Base-by-base conservation (phyloP, 805 yeast species). In the Yamadazyma endophytica region DNA sequence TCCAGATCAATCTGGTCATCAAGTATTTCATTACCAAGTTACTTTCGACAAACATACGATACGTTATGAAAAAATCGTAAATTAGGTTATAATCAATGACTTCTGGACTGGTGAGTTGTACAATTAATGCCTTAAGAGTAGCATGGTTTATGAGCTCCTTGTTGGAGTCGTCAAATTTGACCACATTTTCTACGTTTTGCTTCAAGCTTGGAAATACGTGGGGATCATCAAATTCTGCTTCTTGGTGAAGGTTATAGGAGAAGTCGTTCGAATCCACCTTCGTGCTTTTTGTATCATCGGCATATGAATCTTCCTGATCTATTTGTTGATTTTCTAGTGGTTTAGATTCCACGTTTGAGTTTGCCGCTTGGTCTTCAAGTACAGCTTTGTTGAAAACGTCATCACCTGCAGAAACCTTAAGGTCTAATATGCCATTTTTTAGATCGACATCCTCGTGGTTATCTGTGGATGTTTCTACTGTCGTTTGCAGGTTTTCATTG, bases 31-130 rank as follows among this genome's bases (percentile, higher is more conserved):
- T 58, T 12, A 90, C 66, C 9, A 75, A 70, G 12, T 61, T 50
- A n/a, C 81, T 56, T 12, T 76, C 61, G 22, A 82, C 61, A 50
- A 84, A 88, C 32, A 78, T 69, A 30, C 97, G 67, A 57, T 76
- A 89, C 1, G 95, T 79, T 30, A 90, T 68, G 53, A 90, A 85
- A 54, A 92, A 88, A 59, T 92, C 97, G 28, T 89, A 75, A 33
- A 89, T 61, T 23, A 82, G 68, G 39, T 77, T 75, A 54, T 90
- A 90, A 54, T 87, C 89, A 12, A 90, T 72, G 5, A 76, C 58
- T 35, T 77, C 74, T 4, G 92, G 89, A 8, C 85, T 75, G 2
- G 95, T 81, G 18, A 81, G 52, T 44, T 78, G 77, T 6, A 75
- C 76, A 7, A 80, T 55, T 13, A 80, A 54, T 4, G 79, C 71